Percentiles rank a stretch among this genome's conserved stretches.
Evolutionary conservation across 163 green algal genomes (phyloP).

Genomic region (Scenedesmus sp.): DNA sequence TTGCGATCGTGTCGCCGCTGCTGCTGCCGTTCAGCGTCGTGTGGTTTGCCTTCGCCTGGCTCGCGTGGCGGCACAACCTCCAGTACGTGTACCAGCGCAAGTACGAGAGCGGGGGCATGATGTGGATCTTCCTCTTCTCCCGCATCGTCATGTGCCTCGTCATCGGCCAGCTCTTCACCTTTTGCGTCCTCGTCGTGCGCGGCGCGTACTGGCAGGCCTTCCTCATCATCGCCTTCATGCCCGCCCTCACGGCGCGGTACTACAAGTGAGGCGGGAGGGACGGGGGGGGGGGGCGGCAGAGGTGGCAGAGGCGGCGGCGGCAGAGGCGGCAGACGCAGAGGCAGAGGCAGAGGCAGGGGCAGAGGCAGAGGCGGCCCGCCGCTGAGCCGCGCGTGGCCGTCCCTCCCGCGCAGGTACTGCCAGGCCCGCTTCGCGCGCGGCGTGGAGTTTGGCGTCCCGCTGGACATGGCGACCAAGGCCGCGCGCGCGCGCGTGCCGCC

Average conservation of each 20-base stretch:
- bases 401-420: constrained; percentile 5
- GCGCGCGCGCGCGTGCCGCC: constrained; percentile 19
- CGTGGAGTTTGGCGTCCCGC: constrained; percentile 31
- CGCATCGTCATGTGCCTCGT: constrained; percentile 64
- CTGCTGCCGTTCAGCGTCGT: constrained; percentile 50
- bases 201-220: constrained; percentile 64
- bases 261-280: constrained; percentile 28
- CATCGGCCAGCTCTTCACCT: constrained; percentile 65
- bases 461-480: constrained; percentile 39
- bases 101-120: constrained; percentile 73
- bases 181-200: constrained; percentile 69
- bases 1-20: constrained; percentile 72
- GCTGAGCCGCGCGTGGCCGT: neutral
- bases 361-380: too few relatives aligned
- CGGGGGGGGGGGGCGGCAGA: too few relatives aligned
- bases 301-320: too few relatives aligned
- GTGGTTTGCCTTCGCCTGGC: constrained; percentile 56
- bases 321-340: too few relatives aligned
- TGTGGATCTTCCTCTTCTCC: constrained; percentile 71
- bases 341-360: too few relatives aligned
- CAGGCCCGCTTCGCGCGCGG: constrained; percentile 18
- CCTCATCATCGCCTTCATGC: constrained; percentile 46
- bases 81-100: constrained; percentile 64
- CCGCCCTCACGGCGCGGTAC: constrained; percentile 31
- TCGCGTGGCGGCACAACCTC: constrained; percentile 61